Evolutionary conservation across 208 protist species (phyloP).

Genomic region (Crithidia brevicula): DNA sequence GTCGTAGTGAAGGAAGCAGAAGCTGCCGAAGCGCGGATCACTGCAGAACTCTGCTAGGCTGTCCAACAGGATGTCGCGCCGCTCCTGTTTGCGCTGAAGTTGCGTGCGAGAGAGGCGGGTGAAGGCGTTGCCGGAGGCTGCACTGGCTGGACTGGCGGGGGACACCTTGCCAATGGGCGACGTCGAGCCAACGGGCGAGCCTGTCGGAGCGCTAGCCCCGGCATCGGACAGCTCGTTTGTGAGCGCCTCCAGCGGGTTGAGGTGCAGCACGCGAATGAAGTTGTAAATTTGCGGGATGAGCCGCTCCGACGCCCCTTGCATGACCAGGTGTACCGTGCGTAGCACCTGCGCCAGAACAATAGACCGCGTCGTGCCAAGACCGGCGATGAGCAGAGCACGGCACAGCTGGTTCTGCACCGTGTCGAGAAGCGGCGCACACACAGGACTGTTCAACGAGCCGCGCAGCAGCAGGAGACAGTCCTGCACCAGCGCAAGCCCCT

Average conservation of each 20-base stretch:
- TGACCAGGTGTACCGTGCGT: constrained; percentile 76
- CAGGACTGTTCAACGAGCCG: constrained; percentile 9
- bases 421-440: constrained; percentile 40
- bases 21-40: constrained; percentile 63
- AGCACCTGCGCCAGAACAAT: constrained; percentile 88
- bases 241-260: constrained; percentile 70
- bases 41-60: constrained; percentile 87
- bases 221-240: constrained; percentile 43
- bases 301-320: constrained; percentile 43
- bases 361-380: constrained; percentile 59
- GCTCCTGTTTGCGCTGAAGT: constrained; percentile 57
- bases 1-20: constrained; percentile 89
- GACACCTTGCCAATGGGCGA: not conserved
- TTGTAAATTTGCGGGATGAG: constrained; percentile 83
- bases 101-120: constrained; percentile 25
- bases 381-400: constrained; percentile 74
- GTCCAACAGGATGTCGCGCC: constrained; percentile 84
- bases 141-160: constrained; percentile 19
- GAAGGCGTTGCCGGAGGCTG: constrained; percentile 7
- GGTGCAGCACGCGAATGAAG: constrained; percentile 84
- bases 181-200: constrained; percentile 11
- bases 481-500: constrained; percentile 77
- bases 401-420: constrained; percentile 74
- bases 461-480: constrained; percentile 58
- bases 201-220: not conserved